Evolutionary conservation across 2,329 filamentous ascomycete species (phyloP), one percentile per base, ranked within the genome.

Genomic region (Alternaria ventricosa): DNA sequence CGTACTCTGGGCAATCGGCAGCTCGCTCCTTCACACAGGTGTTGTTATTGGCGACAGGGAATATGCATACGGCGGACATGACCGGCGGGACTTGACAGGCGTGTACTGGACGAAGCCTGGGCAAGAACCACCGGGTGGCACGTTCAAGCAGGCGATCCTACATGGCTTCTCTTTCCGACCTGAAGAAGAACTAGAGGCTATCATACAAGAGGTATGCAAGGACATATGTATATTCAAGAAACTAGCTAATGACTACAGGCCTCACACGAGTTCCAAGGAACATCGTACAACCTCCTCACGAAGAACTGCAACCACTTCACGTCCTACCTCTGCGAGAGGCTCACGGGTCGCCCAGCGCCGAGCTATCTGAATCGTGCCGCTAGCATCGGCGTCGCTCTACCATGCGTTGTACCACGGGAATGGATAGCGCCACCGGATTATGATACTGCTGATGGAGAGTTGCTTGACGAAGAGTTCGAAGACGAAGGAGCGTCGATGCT

Each of bases 291-390:
- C 74, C 86, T 96, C 13, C 85, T 96, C 47, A 93, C 90, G 20
- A 89, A 89, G 71, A 96, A 96, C 79, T 96, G 93, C 85, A 96
- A 96, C 78, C 93, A 96, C 78, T 96, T 96, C 78, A 95, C 92
- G 3, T 89, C 88, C 20, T 88, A 91, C 72, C 85, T 96, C 18
- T 94, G 91, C 79, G 84, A 90, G 76, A 87, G 87, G 69, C 85
- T 96, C 58, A 95, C 92, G 2, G 88, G 89, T 6, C 86, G 87
- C 49, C 83, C 88, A 1, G 91, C 91, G 0, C 93, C 93, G 0
- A 81, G 80, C 18, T 96, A 92, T 91, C 82, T 96, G 57, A 96
- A 96, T 75, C 87, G 93, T 59, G 93, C 93, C 1, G 93, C 93
- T n/a, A 90, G 87, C 70, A 92, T 96, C 66, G 93, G 93, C 43